Evolutionary conservation across 1,139 yeast genomes (phyloP), one percentile per base, ranked within the genome.

Genomic region (Tardiomyces blankii): DNA sequence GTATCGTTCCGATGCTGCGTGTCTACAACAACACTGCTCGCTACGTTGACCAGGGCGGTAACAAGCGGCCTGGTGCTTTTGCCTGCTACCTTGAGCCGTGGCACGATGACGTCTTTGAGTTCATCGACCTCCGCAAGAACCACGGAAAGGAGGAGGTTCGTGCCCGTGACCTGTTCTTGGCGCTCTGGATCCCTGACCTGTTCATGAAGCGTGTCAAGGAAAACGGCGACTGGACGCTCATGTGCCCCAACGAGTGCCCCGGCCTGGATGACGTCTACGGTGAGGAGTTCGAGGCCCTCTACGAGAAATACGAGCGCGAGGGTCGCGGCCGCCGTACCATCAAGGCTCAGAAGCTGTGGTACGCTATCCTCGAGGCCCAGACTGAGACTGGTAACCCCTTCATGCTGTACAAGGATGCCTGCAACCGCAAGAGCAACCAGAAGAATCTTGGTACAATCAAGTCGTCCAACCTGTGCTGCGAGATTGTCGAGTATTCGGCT

Each of bases 321-420:
- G 83, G 82, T 45, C 76, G 79, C 56, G 93, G 88, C 52, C 74
- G 78, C 65, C 72, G 74, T 60, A 78, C 82, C 38, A 71, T 86
- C 59, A 82, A 81, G 65, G 95, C 95, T 39, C 94, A 86, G 67
- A 85, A 83, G 67, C 74, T 86, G 50, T 86, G 95, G 95, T 80
- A 82, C 55, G 80, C 88, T 46, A 85, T 86, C 54, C 70, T 86
- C 53, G 94, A 86, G 62, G 82, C 94, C 42, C 95, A 86, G 69
- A 84, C 91, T 46, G 95, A 86, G 71, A 86, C 95, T 33, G 95
- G 95, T 61, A 83, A 87, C 58, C 95, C 95, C 44, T 87, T 83
- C 72, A 84, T 86, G 87, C 74, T 86, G 42, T 86, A 85, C 72
- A 86, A 86, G 68, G 95, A 86, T 68, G 78, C 94, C 40, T 83